These are phyloP conservation scores for Mortierella sp. DNA, from an alignment of 371 early-diverging fungal species.

Conservation along the genomic window DNA sequence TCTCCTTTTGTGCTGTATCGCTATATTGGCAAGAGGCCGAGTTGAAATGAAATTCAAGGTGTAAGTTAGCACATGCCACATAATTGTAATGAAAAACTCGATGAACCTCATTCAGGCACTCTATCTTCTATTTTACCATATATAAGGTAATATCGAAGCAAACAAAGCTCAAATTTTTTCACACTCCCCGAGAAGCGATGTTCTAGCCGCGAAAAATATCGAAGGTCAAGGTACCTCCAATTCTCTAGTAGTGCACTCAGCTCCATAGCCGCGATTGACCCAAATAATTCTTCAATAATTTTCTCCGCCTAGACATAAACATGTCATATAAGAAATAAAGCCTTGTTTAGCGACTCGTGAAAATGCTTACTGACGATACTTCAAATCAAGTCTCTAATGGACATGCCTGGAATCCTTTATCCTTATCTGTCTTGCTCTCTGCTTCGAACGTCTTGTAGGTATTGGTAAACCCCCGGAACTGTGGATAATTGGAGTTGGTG, in stretches of 20 bases:
- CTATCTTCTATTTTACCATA: conserved; percentile 59
- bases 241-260: conserved; percentile 69
- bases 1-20: conserved; percentile 70
- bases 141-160: conserved; percentile 72
- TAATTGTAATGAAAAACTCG: too few species aligned
- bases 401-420: conserved; percentile 74
- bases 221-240: conserved; percentile 75
- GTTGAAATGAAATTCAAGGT: neutral
- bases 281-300: conserved; percentile 72
- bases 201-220: conserved; percentile 77
- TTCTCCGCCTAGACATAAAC: conserved; percentile 66
- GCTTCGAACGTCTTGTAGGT: conserved; percentile 74
- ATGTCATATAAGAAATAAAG: neutral
- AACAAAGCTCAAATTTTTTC: conserved; percentile 73
- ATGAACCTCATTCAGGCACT: neutral
- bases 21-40: conserved; percentile 34
- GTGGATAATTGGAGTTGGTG: neutral
- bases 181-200: conserved; percentile 72
- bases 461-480: conserved; percentile 77
- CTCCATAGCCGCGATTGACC: conserved; percentile 67
- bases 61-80: neutral
- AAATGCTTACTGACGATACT: neutral
- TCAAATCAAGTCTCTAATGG: neutral
- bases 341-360: neutral
- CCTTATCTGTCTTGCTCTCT: conserved; percentile 70